Conservation (phyloP, 1,284 basidiomycete species). For the Testicularia cyperi region DNA sequence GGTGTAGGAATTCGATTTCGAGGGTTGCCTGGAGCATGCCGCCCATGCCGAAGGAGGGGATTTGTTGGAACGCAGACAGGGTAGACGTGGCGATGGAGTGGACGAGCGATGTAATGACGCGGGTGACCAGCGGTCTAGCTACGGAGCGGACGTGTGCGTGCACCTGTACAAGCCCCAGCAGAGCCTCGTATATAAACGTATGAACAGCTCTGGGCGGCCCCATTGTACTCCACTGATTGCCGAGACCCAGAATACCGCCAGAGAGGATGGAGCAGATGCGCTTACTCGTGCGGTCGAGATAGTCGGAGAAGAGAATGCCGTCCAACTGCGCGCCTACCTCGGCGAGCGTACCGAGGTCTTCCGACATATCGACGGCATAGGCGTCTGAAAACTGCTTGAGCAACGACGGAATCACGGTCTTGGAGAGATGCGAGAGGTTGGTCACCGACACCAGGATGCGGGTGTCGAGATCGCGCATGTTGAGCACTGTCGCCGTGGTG, state of each 20-base stretch:
- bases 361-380: slow-evolving; percentile 73
- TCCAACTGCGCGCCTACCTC: slow-evolving; percentile 81
- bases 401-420: slow-evolving; percentile 74
- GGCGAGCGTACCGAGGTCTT: slow-evolving; percentile 77
- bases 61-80: slow-evolving; percentile 77
- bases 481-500: slow-evolving; percentile 50
- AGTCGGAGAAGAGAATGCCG: slow-evolving; percentile 81
- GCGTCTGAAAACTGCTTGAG: slow-evolving; percentile 76
- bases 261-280: slow-evolving; percentile 72
- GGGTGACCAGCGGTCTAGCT: slow-evolving; percentile 74
- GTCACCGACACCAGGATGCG: slow-evolving; percentile 85
- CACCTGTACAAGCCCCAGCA: slow-evolving; percentile 84
- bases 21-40: slow-evolving; percentile 98
- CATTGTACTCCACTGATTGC: slow-evolving; percentile 88
- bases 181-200: slow-evolving; percentile 85
- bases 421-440: slow-evolving; percentile 78
- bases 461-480: slow-evolving; percentile 66
- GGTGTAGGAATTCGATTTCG: slow-evolving; percentile 98
- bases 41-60: slow-evolving; percentile 90
- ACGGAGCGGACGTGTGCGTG: slow-evolving; percentile 85
- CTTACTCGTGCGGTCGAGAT: slow-evolving; percentile 75
- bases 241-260: slow-evolving; percentile 74
- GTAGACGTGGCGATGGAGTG: slow-evolving; percentile 81
- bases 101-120: slow-evolving; percentile 78
- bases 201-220: slow-evolving; percentile 83